Base-by-base conservation (phyloP, 1,284 basidiomycete species). In the Laetiporus sulphureus region DNA sequence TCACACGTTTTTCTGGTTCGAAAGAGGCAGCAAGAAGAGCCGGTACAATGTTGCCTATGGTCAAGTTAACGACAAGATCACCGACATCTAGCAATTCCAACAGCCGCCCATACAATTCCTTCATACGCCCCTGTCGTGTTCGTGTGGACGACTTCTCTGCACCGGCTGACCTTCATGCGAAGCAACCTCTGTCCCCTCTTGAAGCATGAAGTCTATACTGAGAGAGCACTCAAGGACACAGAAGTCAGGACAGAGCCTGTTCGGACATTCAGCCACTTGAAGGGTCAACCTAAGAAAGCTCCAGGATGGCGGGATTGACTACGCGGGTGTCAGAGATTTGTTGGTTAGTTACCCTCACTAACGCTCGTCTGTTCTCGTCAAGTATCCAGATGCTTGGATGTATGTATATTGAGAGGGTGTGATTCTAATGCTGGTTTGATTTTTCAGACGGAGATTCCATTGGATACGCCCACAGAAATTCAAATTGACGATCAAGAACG, bases 111-210 rank as follows among this genome's bases (percentile, higher is more conserved):
- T 80, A 76, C 59, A 66, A 77, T 54, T 75, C 79, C 1, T 79
- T 83, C 54, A 67, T 79, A 2, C 66, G 64, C 2, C 81, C 83
- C 2, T 91, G 89, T 59, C 72, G 75, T 8, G 90, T 92, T 38
- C 78, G 87, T 2, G 79, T 92, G 19, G 90, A 92, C 59, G 76
- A 79, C 48, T 92, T 93, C 59, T 67, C 75, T 10, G 57, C 62
- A 48, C 56, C 67, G 15, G 48, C 64, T 42, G 47, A 63, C 52
- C 34, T 49, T 44, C 61, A 65, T 35, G 66, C 66, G 20, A 55
- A 66, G 7, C 80, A 85, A 0, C 70, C 71, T 4, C 68, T 91
- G 5, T 78, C 86, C 58, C 73, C 93, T 6, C 72, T 94, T 92
- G 16, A 69, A 73, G 36, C 78, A 88, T 49, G 87, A 93, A 54